A percentile compares a stretch with the other conserved stretches of the same genome.
Evolutionary conservation across 768 basidiomycete genomes (phyloP).

Genomic region (Suillus alpinus): DNA sequence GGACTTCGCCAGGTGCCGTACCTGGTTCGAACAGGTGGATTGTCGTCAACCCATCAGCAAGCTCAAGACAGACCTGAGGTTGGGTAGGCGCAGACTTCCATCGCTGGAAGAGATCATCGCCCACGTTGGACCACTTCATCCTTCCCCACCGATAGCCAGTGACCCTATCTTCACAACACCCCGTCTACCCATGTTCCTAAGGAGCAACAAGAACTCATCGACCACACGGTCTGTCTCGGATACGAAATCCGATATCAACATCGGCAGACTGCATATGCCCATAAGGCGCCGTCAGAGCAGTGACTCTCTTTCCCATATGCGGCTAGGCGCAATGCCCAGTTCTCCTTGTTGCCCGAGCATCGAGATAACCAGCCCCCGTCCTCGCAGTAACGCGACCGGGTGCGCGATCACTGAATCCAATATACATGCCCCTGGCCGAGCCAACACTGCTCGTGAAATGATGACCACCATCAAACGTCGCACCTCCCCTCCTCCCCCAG

Average conservation of each 20-base stretch:
- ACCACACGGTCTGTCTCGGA: constrained; percentile 17
- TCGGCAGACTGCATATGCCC: constrained; percentile 44
- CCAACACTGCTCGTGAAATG: constrained; percentile 61
- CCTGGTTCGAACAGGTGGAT: constrained; percentile 68
- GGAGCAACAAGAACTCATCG: constrained; percentile 8
- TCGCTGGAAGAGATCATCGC: constrained; percentile 79
- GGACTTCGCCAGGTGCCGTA: not conserved
- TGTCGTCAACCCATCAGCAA: constrained; percentile 43
- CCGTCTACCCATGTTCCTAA: constrained; percentile 35
- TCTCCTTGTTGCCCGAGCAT: constrained; percentile 38
- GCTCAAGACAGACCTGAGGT: constrained; percentile 10
- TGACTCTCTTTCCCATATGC: constrained; percentile 7
- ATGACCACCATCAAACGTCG: constrained; percentile 60
- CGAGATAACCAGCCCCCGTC: constrained; percentile 49
- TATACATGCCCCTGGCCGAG: constrained; percentile 50
- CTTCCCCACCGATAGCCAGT: not conserved
- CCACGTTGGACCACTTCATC: constrained; percentile 37
- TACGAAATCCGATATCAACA: constrained; percentile 23
- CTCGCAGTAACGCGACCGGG: constrained; percentile 39
- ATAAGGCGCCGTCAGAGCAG: constrained; percentile 27
- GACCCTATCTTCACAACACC: not conserved
- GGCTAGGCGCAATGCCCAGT: constrained; percentile 27
- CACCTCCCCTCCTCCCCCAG: constrained; percentile 33
- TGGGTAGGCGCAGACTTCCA: constrained; percentile 39
- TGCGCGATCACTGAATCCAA: constrained; percentile 53